Evolutionary conservation across 768 basidiomycete species (phyloP).

Genomic region (Rhodosporidiobolus odoratus): DNA sequence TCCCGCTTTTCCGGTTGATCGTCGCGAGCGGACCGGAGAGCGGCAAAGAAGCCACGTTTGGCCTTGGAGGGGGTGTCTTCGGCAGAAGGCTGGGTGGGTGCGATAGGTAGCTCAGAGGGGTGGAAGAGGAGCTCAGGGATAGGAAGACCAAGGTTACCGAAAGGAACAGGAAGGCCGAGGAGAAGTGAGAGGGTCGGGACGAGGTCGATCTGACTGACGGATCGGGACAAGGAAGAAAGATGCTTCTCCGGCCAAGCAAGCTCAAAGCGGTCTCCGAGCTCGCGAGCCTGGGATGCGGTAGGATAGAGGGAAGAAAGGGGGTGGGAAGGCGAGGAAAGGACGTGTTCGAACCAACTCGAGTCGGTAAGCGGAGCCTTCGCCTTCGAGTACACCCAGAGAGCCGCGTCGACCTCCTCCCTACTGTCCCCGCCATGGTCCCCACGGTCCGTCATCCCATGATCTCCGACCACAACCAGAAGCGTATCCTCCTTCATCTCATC

Average conservation of each 20-base stretch:
- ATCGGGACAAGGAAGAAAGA: conserved; percentile 51
- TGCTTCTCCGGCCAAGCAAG: conserved; percentile 26
- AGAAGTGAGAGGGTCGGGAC: conserved; percentile 81
- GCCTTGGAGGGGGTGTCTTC: conserved; percentile 21
- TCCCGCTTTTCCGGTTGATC: conserved; percentile 18
- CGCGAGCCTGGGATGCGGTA: conserved; percentile 34
- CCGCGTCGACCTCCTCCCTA: conserved; percentile 73
- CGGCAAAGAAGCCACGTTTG: conserved; percentile 26
- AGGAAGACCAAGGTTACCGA: conserved; percentile 84
- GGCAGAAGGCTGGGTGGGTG: not conserved
- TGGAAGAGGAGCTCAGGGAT: conserved; percentile 85
- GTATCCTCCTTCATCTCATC: conserved; percentile 69
- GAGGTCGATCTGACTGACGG: conserved; percentile 87
- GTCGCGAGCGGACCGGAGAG: not conserved
- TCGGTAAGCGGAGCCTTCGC: conserved; percentile 44
- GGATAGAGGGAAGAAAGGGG: conserved; percentile 9
- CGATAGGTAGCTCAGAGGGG: conserved; percentile 19
- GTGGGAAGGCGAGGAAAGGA: conserved; percentile 37
- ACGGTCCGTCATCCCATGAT: conserved; percentile 92
- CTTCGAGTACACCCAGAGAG: conserved; percentile 72
- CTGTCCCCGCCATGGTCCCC: conserved; percentile 96
- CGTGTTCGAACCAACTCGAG: conserved; percentile 55
- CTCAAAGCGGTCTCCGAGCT: conserved; percentile 36
- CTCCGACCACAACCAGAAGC: conserved; percentile 81
- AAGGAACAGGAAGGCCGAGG: conserved; percentile 88